Conservation (phyloP, 75 land plant genomes). For the Adiantum capillusveneris region DNA sequence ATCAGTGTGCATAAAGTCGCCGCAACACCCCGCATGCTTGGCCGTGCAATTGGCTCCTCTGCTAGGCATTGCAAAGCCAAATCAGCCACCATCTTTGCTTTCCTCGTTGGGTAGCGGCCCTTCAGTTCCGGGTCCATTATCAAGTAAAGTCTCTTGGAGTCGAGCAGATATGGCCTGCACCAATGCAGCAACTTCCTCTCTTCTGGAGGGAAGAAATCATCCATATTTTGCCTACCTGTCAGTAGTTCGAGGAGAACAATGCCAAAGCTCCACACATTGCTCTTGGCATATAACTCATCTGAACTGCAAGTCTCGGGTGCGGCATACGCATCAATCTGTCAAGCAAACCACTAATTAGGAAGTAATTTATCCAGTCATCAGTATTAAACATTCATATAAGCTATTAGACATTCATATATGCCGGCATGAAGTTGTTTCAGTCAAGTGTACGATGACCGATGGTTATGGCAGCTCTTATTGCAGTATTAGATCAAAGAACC, state of each 20-base stretch:
- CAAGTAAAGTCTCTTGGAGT: constrained; percentile 24
- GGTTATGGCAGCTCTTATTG: too few species aligned
- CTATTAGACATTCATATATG: too few species aligned
- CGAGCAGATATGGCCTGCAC: constrained; percentile 14
- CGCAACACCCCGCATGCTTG: constrained; percentile 19
- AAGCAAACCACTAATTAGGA: too few species aligned
- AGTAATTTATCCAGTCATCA: too few species aligned
- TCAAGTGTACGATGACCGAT: too few species aligned
- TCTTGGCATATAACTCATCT: constrained; percentile 12
- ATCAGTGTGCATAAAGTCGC: too few species aligned
- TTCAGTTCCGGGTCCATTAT: constrained; percentile 29
- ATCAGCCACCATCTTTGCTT: constrained; percentile 9
- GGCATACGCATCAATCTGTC: constrained; percentile 12
- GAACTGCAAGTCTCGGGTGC: constrained; percentile 19
- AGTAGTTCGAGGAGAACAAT: constrained; percentile 39
- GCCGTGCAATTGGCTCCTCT: constrained; percentile 17
- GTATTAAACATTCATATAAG: too few species aligned
- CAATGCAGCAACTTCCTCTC: constrained; percentile 21
- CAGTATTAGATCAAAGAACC: too few species aligned
- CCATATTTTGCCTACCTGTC: constrained; percentile 32
- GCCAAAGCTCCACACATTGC: constrained; percentile 52
- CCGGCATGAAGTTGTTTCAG: too few species aligned
- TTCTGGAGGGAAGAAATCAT: constrained; percentile 5
- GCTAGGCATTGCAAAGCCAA: constrained; percentile 23
- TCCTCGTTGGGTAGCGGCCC: constrained; percentile 16